A percentile compares a stretch with the other conserved stretches of the same genome.
Conservation (phyloP, 495 filamentous ascomycete genomes). For the Astrocystis sublimbata region DNA sequence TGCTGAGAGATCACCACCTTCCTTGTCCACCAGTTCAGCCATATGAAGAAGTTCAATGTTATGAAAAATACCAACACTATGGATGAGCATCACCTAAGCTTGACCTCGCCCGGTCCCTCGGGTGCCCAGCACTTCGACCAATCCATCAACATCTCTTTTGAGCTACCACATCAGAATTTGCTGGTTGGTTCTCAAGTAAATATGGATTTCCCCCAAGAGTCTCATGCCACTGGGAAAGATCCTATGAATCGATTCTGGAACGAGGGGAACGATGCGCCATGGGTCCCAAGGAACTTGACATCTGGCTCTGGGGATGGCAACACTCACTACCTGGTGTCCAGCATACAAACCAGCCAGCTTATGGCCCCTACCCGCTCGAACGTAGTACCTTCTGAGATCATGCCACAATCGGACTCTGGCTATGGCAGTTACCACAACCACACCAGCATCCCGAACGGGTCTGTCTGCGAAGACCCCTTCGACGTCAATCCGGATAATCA, state of each 20-base stretch:
- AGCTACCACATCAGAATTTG: slow-evolving; percentile 18
- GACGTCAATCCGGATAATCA: slow-evolving; percentile 41
- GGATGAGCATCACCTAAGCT: slow-evolving; percentile 23
- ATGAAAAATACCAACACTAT: slow-evolving; percentile 14
- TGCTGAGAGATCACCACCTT: background rate
- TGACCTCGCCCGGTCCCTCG: slow-evolving; percentile 24
- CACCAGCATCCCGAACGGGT: slow-evolving; percentile 47
- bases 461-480: slow-evolving; percentile 44
- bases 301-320: slow-evolving; percentile 21
- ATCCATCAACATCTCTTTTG: background rate
- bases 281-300: slow-evolving; percentile 33
- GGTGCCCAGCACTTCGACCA: slow-evolving; percentile 7
- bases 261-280: slow-evolving; percentile 40
- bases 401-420: slow-evolving; percentile 57
- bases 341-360: slow-evolving; percentile 14
- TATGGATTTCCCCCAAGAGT: slow-evolving; percentile 14
- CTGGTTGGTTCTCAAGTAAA: slow-evolving; percentile 21
- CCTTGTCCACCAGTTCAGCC: background rate
- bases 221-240: slow-evolving; percentile 7
- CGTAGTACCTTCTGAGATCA: slow-evolving; percentile 52
- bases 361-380: slow-evolving; percentile 16
- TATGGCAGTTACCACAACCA: slow-evolving; percentile 53
- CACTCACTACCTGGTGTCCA: slow-evolving; percentile 14
- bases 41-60: slow-evolving; percentile 6
- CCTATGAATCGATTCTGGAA: slow-evolving; percentile 37